These are phyloP conservation scores for Samsoniella hepiali DNA, from an alignment of 2,329 filamentous ascomycete species.

Conservation along the genomic window DNA sequence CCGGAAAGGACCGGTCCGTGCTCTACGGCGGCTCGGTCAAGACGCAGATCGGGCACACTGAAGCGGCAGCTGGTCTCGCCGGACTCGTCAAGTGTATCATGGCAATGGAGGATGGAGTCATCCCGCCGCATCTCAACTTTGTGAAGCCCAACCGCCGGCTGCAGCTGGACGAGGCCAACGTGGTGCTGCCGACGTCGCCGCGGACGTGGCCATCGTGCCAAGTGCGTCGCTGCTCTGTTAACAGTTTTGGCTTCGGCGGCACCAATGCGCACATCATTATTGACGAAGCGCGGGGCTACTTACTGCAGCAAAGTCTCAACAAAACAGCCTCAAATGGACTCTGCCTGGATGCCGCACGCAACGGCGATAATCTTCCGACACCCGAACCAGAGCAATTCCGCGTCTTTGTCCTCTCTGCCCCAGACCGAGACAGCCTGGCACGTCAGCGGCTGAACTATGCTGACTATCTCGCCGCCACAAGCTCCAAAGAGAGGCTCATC, in stretches of 20 bases:
- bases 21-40: constrained; percentile 22
- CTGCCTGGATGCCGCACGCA: no score
- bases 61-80: constrained; percentile 23
- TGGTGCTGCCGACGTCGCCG: constrained; percentile 24
- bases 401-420: constrained; percentile 38
- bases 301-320: no score
- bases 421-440: background rate
- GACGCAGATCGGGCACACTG: constrained; percentile 24
- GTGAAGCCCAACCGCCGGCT: background rate
- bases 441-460: background rate
- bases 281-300: constrained; percentile 13
- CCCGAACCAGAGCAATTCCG: background rate
- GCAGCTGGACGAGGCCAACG: background rate
- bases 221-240: constrained; percentile 20
- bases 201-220: constrained; percentile 10
- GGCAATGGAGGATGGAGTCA: constrained; percentile 21
- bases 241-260: constrained; percentile 25
- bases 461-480: background rate
- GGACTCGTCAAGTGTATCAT: constrained; percentile 22
- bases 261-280: constrained; percentile 25
- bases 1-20: constrained; percentile 22
- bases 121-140: constrained; percentile 20
- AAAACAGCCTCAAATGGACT: no score
- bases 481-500: background rate
- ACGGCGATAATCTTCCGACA: background rate